Evolutionary conservation across 179 eudicot species (phyloP), one percentile per base, ranked within the genome.

Genomic region (Spinacia oleracea): DNA sequence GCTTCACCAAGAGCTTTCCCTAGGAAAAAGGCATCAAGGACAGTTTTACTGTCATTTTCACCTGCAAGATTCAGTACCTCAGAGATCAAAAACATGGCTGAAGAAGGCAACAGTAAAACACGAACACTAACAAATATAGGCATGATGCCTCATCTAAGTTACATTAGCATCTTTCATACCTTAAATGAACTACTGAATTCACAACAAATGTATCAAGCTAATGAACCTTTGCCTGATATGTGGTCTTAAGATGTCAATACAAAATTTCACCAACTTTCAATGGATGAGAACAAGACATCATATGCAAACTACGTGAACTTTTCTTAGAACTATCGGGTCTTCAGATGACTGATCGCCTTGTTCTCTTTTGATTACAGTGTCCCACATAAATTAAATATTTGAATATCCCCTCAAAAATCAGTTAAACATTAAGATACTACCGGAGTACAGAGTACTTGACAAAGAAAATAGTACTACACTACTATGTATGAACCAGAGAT

Each of bases 1-100:
- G 94, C 93, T 83, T 96, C 99, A 6, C 92, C 98, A 4, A 96
- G 80, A 71, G 99, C 99, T 87, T 91, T 93, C 43, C 99, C 99
- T 84, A 93, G 84, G 90, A 93, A 93, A 83, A 96, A 96, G 9
- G 99, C 99, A 86, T 96, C 99, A 21, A 96, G 86, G 78, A 96
- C 84, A 68, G 74, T 86, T 76, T 75, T 88, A 82, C 85, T 91
- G 60, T 96, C 99, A 79, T 77, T 88, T 62, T 93, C 93, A 77
- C 96, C 97, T 96, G 89, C 82, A 87, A 80, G 6, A 74, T 79
- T 64, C 29, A 80, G 65, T 12, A 72, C 64, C 53, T 55, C 63
- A 29, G 16, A 32, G 3, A 27, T 69, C 78, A 75, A 38, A 81
- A 63, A 72, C 6, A 75, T 23, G 48, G 40, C 46, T n/a, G 5